phyloP scores from a whole-genome alignment of 2,329 filamentous ascomycete species.

The Penicillium verrucosum region DNA sequence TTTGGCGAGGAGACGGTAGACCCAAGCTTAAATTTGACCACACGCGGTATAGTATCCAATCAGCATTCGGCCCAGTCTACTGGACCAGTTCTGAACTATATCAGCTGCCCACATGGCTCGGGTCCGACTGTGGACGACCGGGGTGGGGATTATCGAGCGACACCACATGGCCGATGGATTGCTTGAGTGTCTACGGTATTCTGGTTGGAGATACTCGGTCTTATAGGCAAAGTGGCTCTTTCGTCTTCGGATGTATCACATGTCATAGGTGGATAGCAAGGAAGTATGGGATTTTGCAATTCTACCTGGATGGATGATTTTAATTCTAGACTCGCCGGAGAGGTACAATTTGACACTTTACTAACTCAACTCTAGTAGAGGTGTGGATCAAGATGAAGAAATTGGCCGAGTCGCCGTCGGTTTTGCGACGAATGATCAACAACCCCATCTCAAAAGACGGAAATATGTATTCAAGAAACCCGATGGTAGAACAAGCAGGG shows the following conservation, averaged over 20 bases:
- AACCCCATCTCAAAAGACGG: background rate
- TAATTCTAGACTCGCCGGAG: no score
- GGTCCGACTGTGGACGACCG: background rate
- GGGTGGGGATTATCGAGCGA: constrained; percentile 10
- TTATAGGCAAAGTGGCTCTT: background rate
- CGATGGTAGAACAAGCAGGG: background rate
- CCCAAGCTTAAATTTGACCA: constrained; percentile 34
- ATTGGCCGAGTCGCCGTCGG: background rate
- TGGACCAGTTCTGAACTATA: constrained; percentile 39
- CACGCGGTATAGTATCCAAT: constrained; percentile 41
- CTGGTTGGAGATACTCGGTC: background rate
- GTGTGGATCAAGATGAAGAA: background rate
- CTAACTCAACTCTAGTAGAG: background rate
- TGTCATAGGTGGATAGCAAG: background rate
- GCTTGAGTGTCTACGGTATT: constrained; percentile 1
- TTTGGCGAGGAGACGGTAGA: constrained; percentile 45
- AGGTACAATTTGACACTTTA: background rate
- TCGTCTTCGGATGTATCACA: background rate
- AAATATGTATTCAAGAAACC: background rate
- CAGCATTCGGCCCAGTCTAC: constrained; percentile 45
- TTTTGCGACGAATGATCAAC: background rate
- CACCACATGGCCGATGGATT: constrained; percentile 18
- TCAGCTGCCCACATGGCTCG: constrained; percentile 28
- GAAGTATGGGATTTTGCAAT: background rate
- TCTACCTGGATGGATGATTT: no score